Base-by-base conservation (phyloP, 768 basidiomycete genomes). In the Gyrodon lividus region DNA sequence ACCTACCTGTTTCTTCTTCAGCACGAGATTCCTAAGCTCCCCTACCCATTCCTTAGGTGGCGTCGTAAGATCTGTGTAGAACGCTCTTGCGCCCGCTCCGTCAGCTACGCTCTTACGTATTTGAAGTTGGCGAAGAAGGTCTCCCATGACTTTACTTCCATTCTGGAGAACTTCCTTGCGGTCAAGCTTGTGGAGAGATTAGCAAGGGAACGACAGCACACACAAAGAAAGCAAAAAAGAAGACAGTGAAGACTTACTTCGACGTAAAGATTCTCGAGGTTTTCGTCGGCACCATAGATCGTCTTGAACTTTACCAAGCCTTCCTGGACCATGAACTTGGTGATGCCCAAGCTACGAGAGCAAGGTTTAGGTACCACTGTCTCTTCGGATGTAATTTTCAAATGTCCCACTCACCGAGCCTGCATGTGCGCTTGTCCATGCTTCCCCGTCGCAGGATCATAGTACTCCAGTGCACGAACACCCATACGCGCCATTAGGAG, bases 361-460 rank as follows among this genome's bases (percentile, higher is more conserved):
- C 1, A 26, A 22, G 20, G 9, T 31, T 47, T 43, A n/a, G 41
- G 45, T n/a, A 50, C 50, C 23, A 16, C 14, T 2, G 40, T 3
- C n/a, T 6, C 1, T 0, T 13, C 1, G 8, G 0, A 7, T 19
- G 13, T 10, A 22, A 51, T 22, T 5, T 6, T 20, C 6, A 45
- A 43, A 13, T 33, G 19, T 17, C 24, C 24, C 23, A 55, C 79
- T 42, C 66, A 89, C 88, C 89, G 82, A 40, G 89, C 90, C 69
- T 92, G 88, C 91, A 92, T 93, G 62, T 92, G 89, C 14, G 89
- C 90, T 63, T 93, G 89, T 16, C 91, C 89, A 60, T 93, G 92
- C 67, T 91, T 92, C 69, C 83, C 72, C 13, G 83, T 88, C 23
- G 71, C 73, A 22, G 91, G 91, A 60, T 95, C 89, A 59, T 88